A percentile compares a stretch with the other conserved stretches of the same genome.
phyloP scores from a whole-genome alignment of 2,329 filamentous ascomycete genomes.

The Fusarium heterosporum region DNA sequence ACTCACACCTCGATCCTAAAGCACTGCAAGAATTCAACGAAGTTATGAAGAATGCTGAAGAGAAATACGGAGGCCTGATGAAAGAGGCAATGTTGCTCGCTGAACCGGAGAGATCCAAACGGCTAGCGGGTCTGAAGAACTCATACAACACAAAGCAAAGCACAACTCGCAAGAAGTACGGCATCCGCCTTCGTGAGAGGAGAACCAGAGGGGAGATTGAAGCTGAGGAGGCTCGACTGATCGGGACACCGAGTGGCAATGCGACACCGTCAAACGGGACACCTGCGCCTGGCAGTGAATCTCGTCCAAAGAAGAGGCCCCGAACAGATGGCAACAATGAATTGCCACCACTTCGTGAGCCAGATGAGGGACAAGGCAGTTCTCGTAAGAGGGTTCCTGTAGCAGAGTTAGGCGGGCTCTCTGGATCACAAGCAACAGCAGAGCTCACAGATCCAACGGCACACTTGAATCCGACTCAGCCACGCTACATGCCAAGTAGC shows the following conservation, averaged over 20 bases:
- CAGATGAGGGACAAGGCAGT: constrained; percentile 19
- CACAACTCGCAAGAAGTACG: constrained; percentile 67
- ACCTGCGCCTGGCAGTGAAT: constrained; percentile 12
- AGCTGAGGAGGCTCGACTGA: constrained; percentile 56
- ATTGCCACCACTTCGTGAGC: background rate
- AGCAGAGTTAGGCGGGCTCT: constrained; percentile 52
- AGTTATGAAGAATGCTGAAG: constrained; percentile 49
- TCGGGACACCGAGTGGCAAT: constrained; percentile 34
- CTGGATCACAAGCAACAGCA: constrained; percentile 52
- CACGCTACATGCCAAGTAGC: constrained; percentile 20
- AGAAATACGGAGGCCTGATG: constrained; percentile 57
- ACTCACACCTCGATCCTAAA: constrained; percentile 56
- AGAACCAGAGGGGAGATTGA: constrained; percentile 61
- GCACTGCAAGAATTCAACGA: constrained; percentile 43
- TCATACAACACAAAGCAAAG: constrained; percentile 67
- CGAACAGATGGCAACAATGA: constrained; percentile 29
- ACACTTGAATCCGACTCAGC: constrained; percentile 38
- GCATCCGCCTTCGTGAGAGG: constrained; percentile 64
- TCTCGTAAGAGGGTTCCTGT: constrained; percentile 48
- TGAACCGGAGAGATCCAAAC: constrained; percentile 50
- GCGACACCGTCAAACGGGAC: constrained; percentile 18
- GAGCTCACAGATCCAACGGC: constrained; percentile 54
- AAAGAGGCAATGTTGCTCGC: constrained; percentile 55
- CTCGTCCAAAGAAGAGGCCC: constrained; percentile 43
- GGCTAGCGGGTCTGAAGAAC: constrained; percentile 61